These are phyloP conservation scores for Oryza longistaminata DNA, from an alignment of 176 grass and related monocot species.

Conservation along the genomic window DNA sequence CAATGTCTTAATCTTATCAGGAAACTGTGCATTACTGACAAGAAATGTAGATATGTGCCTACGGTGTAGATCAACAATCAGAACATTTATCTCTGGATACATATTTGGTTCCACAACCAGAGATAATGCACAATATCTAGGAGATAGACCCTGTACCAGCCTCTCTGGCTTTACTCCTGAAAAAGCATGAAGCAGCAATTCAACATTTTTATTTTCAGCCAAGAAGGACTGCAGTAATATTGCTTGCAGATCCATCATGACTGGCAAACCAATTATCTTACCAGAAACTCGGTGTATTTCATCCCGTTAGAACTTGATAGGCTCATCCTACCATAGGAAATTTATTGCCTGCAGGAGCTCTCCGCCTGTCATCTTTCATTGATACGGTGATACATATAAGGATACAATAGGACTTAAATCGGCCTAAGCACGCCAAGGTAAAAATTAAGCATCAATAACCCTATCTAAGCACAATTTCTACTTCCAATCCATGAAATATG, in stretches of 20 bases:
- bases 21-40: constrained; percentile 99
- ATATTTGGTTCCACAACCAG: constrained; percentile 98
- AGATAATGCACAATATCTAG: constrained; percentile 92
- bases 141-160: constrained; percentile 75
- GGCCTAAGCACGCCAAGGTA: too few relatives aligned
- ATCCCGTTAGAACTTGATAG: too few relatives aligned
- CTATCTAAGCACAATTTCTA: too few relatives aligned
- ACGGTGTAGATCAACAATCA: constrained; percentile 80
- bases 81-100: constrained; percentile 96
- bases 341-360: too few relatives aligned
- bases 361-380: too few relatives aligned
- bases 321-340: too few relatives aligned
- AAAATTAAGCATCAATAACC: too few relatives aligned
- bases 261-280: background rate
- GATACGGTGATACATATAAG: too few relatives aligned
- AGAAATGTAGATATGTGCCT: constrained; percentile 94
- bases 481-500: too few relatives aligned
- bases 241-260: background rate
- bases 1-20: constrained; percentile 78
- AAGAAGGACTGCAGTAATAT: background rate
- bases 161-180: constrained; percentile 80
- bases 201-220: background rate
- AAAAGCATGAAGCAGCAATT: constrained; percentile 3
- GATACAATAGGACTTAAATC: too few relatives aligned
- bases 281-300: background rate